These are phyloP conservation scores for Phycomyces nitens DNA, from an alignment of 192 early-diverging fungal genomes.

Conservation along the genomic window DNA sequence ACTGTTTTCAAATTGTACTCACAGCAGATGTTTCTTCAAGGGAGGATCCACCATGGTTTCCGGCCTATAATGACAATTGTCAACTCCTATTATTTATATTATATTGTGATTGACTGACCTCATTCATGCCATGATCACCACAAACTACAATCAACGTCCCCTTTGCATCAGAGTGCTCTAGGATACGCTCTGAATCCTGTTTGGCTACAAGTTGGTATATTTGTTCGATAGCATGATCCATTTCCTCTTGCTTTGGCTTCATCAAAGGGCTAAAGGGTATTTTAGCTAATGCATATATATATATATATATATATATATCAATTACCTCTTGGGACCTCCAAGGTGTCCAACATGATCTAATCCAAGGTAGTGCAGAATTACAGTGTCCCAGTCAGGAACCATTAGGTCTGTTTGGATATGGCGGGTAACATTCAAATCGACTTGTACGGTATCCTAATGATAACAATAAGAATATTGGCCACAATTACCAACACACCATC, in stretches of 20 bases:
- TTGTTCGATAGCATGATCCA: conserved; percentile 60
- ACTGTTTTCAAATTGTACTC: too few species aligned
- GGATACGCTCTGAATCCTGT: conserved; percentile 45
- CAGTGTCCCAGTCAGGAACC: conserved; percentile 60
- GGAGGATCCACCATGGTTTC: conserved; percentile 61
- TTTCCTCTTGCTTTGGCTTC: conserved; percentile 72
- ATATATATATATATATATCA: neutral
- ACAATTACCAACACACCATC: too few species aligned
- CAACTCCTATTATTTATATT: neutral
- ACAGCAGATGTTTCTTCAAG: conserved; percentile 51
- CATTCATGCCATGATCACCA: conserved; percentile 86
- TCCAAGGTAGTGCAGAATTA: conserved; percentile 80
- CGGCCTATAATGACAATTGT: conserved; percentile 29
- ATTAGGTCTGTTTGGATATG: conserved; percentile 56
- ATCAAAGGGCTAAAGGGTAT: conserved; percentile 54
- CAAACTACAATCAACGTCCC: conserved; percentile 72
- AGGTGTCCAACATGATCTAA: conserved; percentile 80
- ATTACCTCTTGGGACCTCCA: conserved; percentile 54
- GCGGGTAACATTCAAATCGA: conserved; percentile 70
- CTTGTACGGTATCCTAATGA: conserved; percentile 71
- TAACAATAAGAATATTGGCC: conserved; percentile 42
- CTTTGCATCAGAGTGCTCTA: conserved; percentile 33
- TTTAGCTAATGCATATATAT: neutral
- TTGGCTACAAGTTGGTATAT: conserved; percentile 48
- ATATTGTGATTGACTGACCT: conserved; percentile 39